These are phyloP conservation scores for Chlamydomonas urium DNA, from an alignment of 139 green algal genomes.

Conservation along the genomic window DNA sequence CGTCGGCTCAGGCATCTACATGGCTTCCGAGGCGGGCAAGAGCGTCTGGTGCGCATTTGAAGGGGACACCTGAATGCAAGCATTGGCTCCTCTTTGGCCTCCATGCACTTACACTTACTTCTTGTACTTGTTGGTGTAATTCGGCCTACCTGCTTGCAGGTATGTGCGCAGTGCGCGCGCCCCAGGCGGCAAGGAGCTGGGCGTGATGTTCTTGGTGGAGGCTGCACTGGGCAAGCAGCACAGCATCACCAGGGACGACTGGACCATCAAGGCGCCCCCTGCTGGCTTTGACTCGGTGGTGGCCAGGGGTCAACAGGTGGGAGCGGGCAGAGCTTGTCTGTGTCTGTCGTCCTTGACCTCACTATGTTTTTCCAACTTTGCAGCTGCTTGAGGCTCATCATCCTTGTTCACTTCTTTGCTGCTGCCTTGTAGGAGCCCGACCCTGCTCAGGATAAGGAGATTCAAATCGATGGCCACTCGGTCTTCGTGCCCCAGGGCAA, in stretches of 20 bases:
- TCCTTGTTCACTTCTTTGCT: too few species aligned
- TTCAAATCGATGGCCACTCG: conserved; percentile 12
- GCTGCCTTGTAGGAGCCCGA: conserved; percentile 26
- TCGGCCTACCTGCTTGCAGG: too few species aligned
- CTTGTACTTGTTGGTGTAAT: too few species aligned
- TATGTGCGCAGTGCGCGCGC: too few species aligned
- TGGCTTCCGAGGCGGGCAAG: conserved; percentile 26
- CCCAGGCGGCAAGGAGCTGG: neutral
- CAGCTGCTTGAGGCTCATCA: too few species aligned
- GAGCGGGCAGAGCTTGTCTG: too few species aligned
- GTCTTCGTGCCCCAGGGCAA: neutral
- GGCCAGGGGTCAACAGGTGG: conserved; percentile 15
- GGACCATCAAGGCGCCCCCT: conserved; percentile 13
- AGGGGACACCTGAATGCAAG: too few species aligned
- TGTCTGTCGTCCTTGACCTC: too few species aligned
- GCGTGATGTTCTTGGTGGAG: conserved; percentile 37
- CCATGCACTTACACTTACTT: too few species aligned
- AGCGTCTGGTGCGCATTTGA: conserved; percentile 25
- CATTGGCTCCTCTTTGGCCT: too few species aligned
- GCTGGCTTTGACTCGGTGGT: conserved; percentile 29
- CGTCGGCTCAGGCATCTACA: conserved; percentile 30
- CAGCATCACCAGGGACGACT: conserved; percentile 18
- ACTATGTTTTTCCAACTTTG: too few species aligned
- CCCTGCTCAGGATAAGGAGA: conserved; percentile 7
- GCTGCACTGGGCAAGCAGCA: conserved; percentile 28